phyloP scores from a whole-genome alignment of 2,329 filamentous ascomycete species.

The Cladosporium sp. region DNA sequence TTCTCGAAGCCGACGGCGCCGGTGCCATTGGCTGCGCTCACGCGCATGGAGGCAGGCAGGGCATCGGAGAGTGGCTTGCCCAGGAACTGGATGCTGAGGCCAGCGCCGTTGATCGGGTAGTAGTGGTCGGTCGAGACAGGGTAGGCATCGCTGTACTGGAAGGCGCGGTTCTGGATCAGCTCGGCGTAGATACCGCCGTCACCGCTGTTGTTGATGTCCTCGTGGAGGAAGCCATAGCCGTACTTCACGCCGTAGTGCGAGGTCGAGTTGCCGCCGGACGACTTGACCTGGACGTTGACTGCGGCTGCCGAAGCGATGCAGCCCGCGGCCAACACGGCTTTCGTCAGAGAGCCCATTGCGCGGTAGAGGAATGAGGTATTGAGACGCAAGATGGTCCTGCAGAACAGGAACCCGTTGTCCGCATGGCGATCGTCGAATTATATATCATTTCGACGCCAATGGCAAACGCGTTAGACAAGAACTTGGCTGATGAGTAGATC shows the following conservation, averaged over 20 bases:
- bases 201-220: constrained; percentile 50
- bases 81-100: constrained; percentile 18
- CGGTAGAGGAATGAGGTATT: not conserved
- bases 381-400: constrained; percentile 1
- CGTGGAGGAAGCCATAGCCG: constrained; percentile 11
- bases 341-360: constrained; percentile 9
- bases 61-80: constrained; percentile 20
- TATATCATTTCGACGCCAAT: constrained; percentile 4
- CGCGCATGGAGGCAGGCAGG: constrained; percentile 22
- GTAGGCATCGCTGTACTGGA: constrained; percentile 43
- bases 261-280: constrained; percentile 18
- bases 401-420: not conserved
- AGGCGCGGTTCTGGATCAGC: constrained; percentile 63
- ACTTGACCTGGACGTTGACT: constrained; percentile 21
- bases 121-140: constrained; percentile 17
- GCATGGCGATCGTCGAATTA: not conserved
- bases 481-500: constrained; percentile 3
- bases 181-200: constrained; percentile 70
- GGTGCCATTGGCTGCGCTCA: constrained; percentile 26
- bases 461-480: not conserved
- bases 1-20: constrained; percentile 45
- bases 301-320: constrained; percentile 13
- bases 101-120: constrained; percentile 18
- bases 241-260: constrained; percentile 8
- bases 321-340: constrained; percentile 13